A percentile compares a stretch with the other conserved stretches of the same genome.
Conservation (phyloP, 1,139 yeast genomes). For the Nadsonia commutata region DNA sequence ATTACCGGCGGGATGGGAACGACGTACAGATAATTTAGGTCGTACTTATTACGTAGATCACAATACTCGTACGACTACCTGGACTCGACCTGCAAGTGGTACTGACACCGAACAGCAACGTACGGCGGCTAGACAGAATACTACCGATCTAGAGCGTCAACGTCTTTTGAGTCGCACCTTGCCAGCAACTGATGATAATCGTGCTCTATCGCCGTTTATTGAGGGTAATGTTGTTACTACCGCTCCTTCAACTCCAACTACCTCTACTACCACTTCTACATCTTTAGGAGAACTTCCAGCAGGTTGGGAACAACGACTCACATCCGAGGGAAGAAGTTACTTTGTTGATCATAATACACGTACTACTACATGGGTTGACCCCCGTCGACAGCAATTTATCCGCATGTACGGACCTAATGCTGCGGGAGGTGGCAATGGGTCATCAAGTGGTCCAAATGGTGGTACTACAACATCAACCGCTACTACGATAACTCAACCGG, state of each 20-base stretch:
- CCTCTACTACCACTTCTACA: constrained; percentile 85
- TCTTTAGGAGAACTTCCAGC: constrained; percentile 96
- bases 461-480: too few species aligned
- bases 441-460: too few species aligned
- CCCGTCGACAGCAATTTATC: constrained; percentile 95
- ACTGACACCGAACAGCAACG: constrained; percentile 28
- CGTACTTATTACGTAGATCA: constrained; percentile 97
- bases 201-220: constrained; percentile 20
- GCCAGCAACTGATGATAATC: constrained; percentile 33
- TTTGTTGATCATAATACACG: constrained; percentile 97
- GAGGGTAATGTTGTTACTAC: constrained; percentile 17
- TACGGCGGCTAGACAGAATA: constrained; percentile 31
- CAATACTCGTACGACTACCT: constrained; percentile 91
- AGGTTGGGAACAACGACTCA: constrained; percentile 98
- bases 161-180: constrained; percentile 83
- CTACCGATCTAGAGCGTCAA: constrained; percentile 76
- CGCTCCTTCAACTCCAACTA: constrained; percentile 20
- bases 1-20: constrained; percentile 97
- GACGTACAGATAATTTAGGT: constrained; percentile 94
- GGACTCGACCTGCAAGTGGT: constrained; percentile 80
- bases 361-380: constrained; percentile 99
- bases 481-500: constrained; percentile 89
- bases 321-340: constrained; percentile 96
- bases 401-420: constrained; percentile 58
- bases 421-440: constrained; percentile 27